Conservation (phyloP, 495 filamentous ascomycete species). For the Penicillium arizonense region DNA sequence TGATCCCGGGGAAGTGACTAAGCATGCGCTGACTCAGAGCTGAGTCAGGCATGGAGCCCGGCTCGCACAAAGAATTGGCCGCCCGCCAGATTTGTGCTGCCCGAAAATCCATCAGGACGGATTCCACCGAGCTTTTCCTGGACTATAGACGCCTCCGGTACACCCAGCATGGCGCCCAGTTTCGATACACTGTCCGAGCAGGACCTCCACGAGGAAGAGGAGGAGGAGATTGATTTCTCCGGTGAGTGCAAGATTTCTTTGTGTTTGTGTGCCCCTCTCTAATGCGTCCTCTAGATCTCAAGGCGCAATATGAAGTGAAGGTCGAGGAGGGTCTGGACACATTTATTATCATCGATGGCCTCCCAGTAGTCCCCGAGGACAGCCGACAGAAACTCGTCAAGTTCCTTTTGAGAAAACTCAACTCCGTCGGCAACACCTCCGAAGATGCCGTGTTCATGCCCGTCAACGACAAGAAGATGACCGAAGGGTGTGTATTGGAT, state of each 20-base stretch:
- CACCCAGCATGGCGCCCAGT: slow-evolving; percentile 66
- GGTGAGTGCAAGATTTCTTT: slow-evolving; percentile 43
- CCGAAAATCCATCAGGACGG: slow-evolving; percentile 36
- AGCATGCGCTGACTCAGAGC: slow-evolving; percentile 18
- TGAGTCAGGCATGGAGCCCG: slow-evolving; percentile 27
- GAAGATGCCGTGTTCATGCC: slow-evolving; percentile 94
- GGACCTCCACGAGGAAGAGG: slow-evolving; percentile 80
- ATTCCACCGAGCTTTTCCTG: slow-evolving; percentile 18
- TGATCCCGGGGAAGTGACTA: slow-evolving; percentile 11
- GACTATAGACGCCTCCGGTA: slow-evolving; percentile 26
- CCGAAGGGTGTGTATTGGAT: slow-evolving; percentile 66
- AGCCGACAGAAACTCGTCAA: slow-evolving; percentile 88
- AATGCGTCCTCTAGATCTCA: slow-evolving; percentile 61
- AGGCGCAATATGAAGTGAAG: slow-evolving; percentile 90
- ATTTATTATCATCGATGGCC: slow-evolving; percentile 92
- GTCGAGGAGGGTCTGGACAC: slow-evolving; percentile 93
- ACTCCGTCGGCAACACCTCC: slow-evolving; percentile 73
- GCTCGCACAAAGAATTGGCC: slow-evolving; percentile 36
- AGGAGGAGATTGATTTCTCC: slow-evolving; percentile 90
- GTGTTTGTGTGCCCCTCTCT: slow-evolving; percentile 29
- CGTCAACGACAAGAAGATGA: slow-evolving; percentile 73
- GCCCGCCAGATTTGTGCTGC: slow-evolving; percentile 39
- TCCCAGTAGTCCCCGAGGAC: slow-evolving; percentile 79
- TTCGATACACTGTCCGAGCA: slow-evolving; percentile 73
- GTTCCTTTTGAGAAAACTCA: slow-evolving; percentile 89